Evolutionary conservation across 192 early-diverging fungal species (phyloP).

Genomic region (Linnemannia exigua): DNA sequence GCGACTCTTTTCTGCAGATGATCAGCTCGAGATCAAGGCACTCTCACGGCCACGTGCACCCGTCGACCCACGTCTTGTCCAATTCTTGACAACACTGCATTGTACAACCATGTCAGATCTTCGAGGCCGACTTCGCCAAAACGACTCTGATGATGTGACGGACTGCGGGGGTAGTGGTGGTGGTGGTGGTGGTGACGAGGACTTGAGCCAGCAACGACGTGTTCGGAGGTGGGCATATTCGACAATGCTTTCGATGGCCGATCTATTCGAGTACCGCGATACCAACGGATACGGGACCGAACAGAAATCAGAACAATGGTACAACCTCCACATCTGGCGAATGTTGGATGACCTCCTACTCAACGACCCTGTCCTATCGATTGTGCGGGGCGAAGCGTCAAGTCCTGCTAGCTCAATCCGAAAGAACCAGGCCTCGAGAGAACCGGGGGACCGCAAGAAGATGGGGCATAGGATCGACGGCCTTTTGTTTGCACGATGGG

Average conservation of each 20-base stretch:
- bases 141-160: background rate
- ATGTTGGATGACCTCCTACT: background rate
- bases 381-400: background rate
- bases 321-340: background rate
- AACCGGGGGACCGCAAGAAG: background rate
- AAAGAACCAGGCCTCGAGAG: background rate
- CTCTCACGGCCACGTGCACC: background rate
- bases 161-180: background rate
- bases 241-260: background rate
- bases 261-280: background rate
- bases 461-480: background rate
- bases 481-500: background rate
- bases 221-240: background rate
- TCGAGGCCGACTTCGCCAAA: background rate
- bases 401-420: background rate
- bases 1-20: background rate
- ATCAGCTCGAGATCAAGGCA: background rate
- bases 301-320: conserved; percentile 1
- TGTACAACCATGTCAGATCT: background rate
- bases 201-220: background rate
- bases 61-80: background rate
- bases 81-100: background rate
- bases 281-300: background rate
- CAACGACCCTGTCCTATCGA: background rate
- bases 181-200: too few relatives aligned